Evolutionary conservation across 2,329 filamentous ascomycete species (phyloP).

Genomic region (Monosporascus sp.): DNA sequence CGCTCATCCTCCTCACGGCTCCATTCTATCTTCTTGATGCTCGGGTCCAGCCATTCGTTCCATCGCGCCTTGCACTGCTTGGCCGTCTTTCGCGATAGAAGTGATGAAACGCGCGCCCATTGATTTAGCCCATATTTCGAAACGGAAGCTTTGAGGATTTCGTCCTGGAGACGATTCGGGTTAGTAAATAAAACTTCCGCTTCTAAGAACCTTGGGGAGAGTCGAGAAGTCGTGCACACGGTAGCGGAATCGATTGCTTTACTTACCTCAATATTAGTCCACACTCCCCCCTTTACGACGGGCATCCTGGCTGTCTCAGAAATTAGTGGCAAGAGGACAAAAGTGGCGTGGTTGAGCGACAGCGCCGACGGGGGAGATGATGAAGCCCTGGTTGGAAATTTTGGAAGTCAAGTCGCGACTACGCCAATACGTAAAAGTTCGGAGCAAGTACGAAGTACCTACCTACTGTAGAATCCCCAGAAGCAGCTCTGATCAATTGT

Average conservation of each 20-base stretch:
- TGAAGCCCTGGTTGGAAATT: background rate
- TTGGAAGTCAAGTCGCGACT: background rate
- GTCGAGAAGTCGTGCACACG: background rate
- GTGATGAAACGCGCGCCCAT: slow-evolving; percentile 96
- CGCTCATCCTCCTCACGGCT: slow-evolving; percentile 98
- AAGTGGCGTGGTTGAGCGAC: slow-evolving; percentile 2
- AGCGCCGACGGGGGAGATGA: background rate
- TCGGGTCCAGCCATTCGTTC: slow-evolving; percentile 97
- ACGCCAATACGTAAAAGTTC: background rate
- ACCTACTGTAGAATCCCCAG: too few species aligned
- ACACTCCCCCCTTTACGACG: slow-evolving; percentile 69
- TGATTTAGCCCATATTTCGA: slow-evolving; percentile 95
- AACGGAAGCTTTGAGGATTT: slow-evolving; percentile 93
- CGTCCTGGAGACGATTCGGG: slow-evolving; percentile 55
- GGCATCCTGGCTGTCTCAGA: slow-evolving; percentile 47
- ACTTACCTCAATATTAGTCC: slow-evolving; percentile 57
- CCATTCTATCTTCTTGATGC: slow-evolving; percentile 98
- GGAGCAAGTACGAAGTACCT: background rate
- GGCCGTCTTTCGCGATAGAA: slow-evolving; percentile 92
- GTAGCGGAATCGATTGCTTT: background rate
- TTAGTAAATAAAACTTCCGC: background rate
- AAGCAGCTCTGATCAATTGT: background rate
- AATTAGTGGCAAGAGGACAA: background rate
- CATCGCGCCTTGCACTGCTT: slow-evolving; percentile 99
- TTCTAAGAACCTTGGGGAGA: background rate